Evolutionary conservation across 129 eudicot species (phyloP), one percentile per base, ranked within the genome.

Genomic region (Rutidosis leptorrhynchoides): DNA sequence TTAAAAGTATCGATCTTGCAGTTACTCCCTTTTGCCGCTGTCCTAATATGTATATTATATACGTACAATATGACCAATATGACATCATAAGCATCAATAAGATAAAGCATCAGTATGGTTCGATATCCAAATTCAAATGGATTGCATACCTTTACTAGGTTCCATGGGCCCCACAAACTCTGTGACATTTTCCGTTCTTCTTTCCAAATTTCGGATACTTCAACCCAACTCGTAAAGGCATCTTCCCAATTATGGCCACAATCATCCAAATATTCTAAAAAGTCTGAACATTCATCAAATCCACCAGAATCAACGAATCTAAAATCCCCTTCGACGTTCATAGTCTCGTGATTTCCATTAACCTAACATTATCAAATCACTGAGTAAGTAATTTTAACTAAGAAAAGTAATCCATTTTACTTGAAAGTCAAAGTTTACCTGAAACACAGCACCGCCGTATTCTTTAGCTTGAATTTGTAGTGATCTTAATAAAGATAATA

Each of bases 21-120:
- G 85, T 85, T 58, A 88, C 95, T 57, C 99, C 99, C 87, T 87
- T 89, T 77, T 93, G 99, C 65, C 86, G 76, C 99, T 93, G 99
- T 89, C 90, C 99, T 93, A 93, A 86, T 85, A 70, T 65, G 74
- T 83, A 66, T 17, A 14, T 14, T 3, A 37, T 25, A 19, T 10
- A 21, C 11, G 21, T 67, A 32, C 7, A 68, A 35, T 67, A 61
- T 29, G 23, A 61, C 58, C 64, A 69, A 59, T 45, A 51, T 30
- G 62, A 37, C 53, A 69, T 64, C 64, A 65, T 57, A 32, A 70
- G 42, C 35, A 43, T 26, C 30, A 56, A 55, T 24, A 28, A 25
- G 17, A 63, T 28, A 63, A 46, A 30, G 35, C 37, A 21, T n/a
- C 9, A 15, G 24, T n/a, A 55, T 29, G 10, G 55, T 49, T 77